Evolutionary conservation across 192 early-diverging fungal genomes (phyloP).

Genomic region (Backusella liffmaniae): DNA sequence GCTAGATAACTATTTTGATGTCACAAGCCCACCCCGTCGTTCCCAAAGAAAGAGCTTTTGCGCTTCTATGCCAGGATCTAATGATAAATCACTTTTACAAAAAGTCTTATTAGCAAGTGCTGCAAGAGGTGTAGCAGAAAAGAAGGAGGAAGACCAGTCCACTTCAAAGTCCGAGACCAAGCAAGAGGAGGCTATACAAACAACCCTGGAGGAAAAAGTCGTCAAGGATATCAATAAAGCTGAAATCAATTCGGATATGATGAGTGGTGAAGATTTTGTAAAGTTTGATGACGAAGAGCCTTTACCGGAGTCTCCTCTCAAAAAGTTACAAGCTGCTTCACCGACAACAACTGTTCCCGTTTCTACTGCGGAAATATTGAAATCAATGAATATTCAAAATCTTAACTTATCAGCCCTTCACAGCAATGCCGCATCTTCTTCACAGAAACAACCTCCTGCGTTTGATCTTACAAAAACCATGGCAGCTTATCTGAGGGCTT

Average conservation of each 20-base stretch:
- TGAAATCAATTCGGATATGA: background rate
- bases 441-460: constrained; percentile 18
- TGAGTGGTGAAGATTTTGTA: constrained; percentile 25
- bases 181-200: constrained; percentile 28
- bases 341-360: background rate
- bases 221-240: constrained; percentile 29
- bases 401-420: constrained; percentile 28
- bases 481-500: constrained; percentile 21
- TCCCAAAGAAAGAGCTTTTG: constrained; percentile 12
- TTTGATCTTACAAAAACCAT: constrained; percentile 19
- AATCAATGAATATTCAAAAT: constrained; percentile 30
- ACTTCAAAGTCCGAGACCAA: background rate
- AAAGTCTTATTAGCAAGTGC: constrained; percentile 28
- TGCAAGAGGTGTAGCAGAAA: constrained; percentile 13
- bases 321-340: constrained; percentile 1
- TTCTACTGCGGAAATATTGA: constrained; percentile 22
- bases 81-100: constrained; percentile 29
- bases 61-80: background rate
- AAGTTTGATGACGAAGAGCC: constrained; percentile 31
- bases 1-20: constrained; percentile 34
- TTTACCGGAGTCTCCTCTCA: background rate
- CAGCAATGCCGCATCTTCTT: constrained; percentile 14
- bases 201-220: constrained; percentile 26
- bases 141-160: background rate
- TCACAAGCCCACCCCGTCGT: background rate